Evolutionary conservation across 2,329 filamentous ascomycete species (phyloP), one percentile per base, ranked within the genome.

Genomic region (Taxawa tesnikishii): DNA sequence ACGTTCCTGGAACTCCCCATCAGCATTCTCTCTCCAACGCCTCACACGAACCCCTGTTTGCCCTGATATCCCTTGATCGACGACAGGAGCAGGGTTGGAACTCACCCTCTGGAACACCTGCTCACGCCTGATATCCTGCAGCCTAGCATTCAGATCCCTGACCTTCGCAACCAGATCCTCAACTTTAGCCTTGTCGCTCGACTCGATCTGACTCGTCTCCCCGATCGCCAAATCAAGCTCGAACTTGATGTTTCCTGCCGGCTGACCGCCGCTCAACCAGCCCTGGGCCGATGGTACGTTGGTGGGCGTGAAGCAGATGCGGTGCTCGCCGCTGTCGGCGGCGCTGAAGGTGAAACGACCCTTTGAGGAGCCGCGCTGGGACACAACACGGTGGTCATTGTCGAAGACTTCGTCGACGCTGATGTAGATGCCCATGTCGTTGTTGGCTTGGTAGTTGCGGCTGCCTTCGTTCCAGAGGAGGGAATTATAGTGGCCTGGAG

Each of bases 321-420:
- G 78, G 73, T 98, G 90, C 59, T 94, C 83, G 56, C 90, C 90
- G n/a, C 82, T 73, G 57, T 94, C 90, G 53, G 84, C 83, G 32
- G 90, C 83, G 44, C 79, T 85, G 71, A 98, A 96, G 50, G 88
- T 94, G 68, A 96, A 96, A 52, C 82, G 81, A 46, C 90, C 87
- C 26, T 71, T 65, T 38, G 73, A 62, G 26, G 70, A 60, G 48
- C 88, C 87, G 39, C 79, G 79, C 60, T 94, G 84, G 43, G 79
- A 83, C 41, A 96, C 83, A 40, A 98, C 82, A 42, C 87, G 85
- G 72, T 98, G 90, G 67, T 96, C 80, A 60, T 92, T 88, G 70
- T 96, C 87, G 61, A 98, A 98, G 50, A 80, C 73, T 67, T 98
- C 90, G 73, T 94, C 87, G 36, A 96, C 88, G 11, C 83, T 87